Conservation (phyloP, 73 alveolate genomes). For the Blepharisma japonicum region DNA sequence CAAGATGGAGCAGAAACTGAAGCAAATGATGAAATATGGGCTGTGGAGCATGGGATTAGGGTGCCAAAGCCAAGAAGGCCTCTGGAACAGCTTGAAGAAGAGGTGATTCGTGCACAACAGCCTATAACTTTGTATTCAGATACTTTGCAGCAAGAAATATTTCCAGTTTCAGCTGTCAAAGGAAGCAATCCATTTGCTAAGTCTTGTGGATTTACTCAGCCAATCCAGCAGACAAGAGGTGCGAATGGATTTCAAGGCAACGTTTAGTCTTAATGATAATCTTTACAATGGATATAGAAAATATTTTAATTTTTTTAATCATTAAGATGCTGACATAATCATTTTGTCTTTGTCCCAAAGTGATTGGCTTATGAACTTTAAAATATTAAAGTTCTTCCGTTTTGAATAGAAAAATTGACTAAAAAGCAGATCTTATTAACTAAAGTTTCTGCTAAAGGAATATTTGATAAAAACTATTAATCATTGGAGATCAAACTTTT, state of each 20-base stretch:
- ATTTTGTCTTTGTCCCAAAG: not conserved
- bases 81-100: slow-evolving; percentile 30
- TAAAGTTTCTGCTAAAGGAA: too few species aligned
- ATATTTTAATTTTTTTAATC: slow-evolving; percentile 26
- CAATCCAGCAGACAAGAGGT: slow-evolving; percentile 43
- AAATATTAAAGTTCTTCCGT: too few species aligned
- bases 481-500: too few species aligned
- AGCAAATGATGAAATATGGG: slow-evolving; percentile 35
- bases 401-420: too few species aligned
- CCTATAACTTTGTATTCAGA: slow-evolving; percentile 51
- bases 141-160: slow-evolving; percentile 24
- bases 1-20: slow-evolving; percentile 46
- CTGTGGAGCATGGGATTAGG: slow-evolving; percentile 56
- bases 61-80: slow-evolving; percentile 34
- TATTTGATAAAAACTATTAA: too few species aligned
- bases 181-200: slow-evolving; percentile 64
- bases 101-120: slow-evolving; percentile 35
- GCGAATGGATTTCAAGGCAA: slow-evolving; percentile 39
- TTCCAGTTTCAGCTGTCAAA: slow-evolving; percentile 38
- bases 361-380: too few species aligned
- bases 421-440: too few species aligned
- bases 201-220: slow-evolving; percentile 44
- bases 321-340: not conserved
- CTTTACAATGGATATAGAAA: not conserved
- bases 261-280: slow-evolving; percentile 20